Evolutionary conservation across 441 rosid genomes (phyloP).

Genomic region (Lagerstroemia fauriei): DNA sequence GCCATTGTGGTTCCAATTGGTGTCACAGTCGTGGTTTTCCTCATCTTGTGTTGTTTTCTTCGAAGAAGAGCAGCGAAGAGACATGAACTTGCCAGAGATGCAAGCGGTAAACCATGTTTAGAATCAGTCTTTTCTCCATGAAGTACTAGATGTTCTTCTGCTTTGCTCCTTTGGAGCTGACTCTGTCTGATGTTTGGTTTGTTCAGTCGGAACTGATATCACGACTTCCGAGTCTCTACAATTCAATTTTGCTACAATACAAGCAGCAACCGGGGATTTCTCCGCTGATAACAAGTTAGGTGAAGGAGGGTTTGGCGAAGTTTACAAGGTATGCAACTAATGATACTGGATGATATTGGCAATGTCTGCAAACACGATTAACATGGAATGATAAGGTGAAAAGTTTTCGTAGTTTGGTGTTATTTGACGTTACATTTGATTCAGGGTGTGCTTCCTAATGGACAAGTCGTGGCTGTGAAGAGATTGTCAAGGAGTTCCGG

Average conservation of each 20-base stretch:
- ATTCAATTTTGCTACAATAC: not conserved
- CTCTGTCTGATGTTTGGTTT: not conserved
- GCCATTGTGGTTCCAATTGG: not conserved
- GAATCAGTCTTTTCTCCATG: not conserved
- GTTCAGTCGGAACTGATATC: not conserved
- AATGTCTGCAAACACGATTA: not conserved
- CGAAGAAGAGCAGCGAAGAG: not conserved
- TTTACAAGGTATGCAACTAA: not conserved
- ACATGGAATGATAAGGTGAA: not conserved
- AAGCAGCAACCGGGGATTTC: slow-evolving; percentile 10
- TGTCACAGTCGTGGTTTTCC: not conserved
- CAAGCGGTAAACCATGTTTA: not conserved
- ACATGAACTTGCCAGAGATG: not conserved
- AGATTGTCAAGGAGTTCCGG: slow-evolving; percentile 45
- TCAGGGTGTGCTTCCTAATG: slow-evolving; percentile 42
- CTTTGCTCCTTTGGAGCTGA: not conserved
- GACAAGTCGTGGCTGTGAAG: slow-evolving; percentile 48
- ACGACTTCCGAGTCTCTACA: not conserved
- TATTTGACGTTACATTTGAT: not conserved
- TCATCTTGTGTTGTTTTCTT: not conserved
- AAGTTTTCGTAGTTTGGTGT: not conserved
- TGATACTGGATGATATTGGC: not conserved
- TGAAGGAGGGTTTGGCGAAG: slow-evolving; percentile 13
- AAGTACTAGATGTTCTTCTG: not conserved
- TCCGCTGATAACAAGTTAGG: slow-evolving; percentile 1